A percentile compares a stretch with the other conserved stretches of the same genome.
These are phyloP conservation scores for Pisolithus microcarpus DNA, from an alignment of 768 basidiomycete genomes.

Conservation along the genomic window DNA sequence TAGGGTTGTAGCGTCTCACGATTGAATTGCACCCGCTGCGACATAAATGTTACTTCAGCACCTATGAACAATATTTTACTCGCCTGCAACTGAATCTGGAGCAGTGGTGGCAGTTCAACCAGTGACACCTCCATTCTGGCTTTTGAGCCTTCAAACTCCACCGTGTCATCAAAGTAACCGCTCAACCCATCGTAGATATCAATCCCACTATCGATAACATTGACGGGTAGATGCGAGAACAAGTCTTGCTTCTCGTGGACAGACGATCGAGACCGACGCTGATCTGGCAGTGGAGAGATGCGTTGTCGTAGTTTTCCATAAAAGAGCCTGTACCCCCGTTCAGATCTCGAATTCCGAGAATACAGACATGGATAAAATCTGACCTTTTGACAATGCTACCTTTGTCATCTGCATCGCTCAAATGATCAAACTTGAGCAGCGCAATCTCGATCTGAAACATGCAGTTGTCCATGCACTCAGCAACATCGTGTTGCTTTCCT, in stretches of 20 bases:
- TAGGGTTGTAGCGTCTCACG: conserved; percentile 84
- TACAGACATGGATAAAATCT: conserved; percentile 2
- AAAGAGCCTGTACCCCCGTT: conserved; percentile 52
- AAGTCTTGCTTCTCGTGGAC: conserved; percentile 84
- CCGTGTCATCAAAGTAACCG: conserved; percentile 82
- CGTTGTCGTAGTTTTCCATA: conserved; percentile 81
- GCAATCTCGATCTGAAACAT: conserved; percentile 98
- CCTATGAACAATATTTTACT: conserved; percentile 11
- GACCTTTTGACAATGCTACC: conserved; percentile 86
- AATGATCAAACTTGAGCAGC: conserved; percentile 59
- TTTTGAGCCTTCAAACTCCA: conserved; percentile 82
- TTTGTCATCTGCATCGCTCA: conserved; percentile 38
- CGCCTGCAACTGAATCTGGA: conserved; percentile 96
- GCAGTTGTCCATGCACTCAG: conserved; percentile 99
- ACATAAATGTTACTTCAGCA: conserved; percentile 6
- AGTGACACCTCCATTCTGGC: conserved; percentile 83
- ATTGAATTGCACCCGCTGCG: conserved; percentile 89
- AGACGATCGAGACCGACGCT: conserved; percentile 40
- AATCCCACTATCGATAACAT: conserved; percentile 81
- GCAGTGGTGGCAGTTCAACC: conserved; percentile 78
- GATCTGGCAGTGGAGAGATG: conserved; percentile 29
- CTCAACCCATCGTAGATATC: conserved; percentile 94
- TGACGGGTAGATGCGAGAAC: conserved; percentile 91
- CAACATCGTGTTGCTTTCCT: conserved; percentile 97
- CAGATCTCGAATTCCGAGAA: neutral